These are phyloP conservation scores for Bipolaris zeicola DNA, from an alignment of 2,329 filamentous ascomycete species.

Conservation along the genomic window DNA sequence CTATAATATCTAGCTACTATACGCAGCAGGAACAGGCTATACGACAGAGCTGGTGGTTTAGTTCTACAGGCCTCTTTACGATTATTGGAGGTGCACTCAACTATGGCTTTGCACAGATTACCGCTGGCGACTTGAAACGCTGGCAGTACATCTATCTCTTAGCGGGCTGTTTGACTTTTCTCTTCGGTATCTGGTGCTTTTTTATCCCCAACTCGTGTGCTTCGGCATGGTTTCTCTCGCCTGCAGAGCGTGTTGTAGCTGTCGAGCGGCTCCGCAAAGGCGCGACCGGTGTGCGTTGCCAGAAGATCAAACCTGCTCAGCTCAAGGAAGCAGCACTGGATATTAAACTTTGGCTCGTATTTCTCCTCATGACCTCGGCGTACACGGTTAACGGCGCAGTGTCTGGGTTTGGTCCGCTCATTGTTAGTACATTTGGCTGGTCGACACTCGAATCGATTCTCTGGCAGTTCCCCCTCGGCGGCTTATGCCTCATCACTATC, in stretches of 20 bases:
- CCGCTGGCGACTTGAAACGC: conserved; percentile 48
- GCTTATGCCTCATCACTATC: conserved; percentile 69
- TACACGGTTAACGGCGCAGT: conserved; percentile 63
- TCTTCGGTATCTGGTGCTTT: conserved; percentile 71
- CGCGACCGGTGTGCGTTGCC: conserved; percentile 59
- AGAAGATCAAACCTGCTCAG: conserved; percentile 59
- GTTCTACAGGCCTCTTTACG: conserved; percentile 55
- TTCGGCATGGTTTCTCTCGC: conserved; percentile 70
- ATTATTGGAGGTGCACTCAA: conserved; percentile 43
- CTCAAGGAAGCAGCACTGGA: conserved; percentile 55
- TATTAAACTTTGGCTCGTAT: conserved; percentile 51
- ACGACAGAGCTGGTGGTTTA: conserved; percentile 69
- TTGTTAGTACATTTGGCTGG: conserved; percentile 52
- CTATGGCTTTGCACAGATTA: conserved; percentile 49
- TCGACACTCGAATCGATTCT: conserved; percentile 45
- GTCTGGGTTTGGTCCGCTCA: conserved; percentile 46
- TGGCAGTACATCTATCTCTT: conserved; percentile 74
- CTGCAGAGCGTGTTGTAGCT: conserved; percentile 64
- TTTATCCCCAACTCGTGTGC: conserved; percentile 69
- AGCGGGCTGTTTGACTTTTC: conserved; percentile 59
- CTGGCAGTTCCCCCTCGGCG: conserved; percentile 76
- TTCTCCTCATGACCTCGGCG: conserved; percentile 52
- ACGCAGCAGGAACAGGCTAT: conserved; percentile 53
- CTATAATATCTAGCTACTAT: conserved; percentile 54
- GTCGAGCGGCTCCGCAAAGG: conserved; percentile 54